Percentiles rank a stretch among this genome's conserved stretches.
Evolutionary conservation across 352 stramenopile species (phyloP).

Genomic region (Phytophthora multivora): DNA sequence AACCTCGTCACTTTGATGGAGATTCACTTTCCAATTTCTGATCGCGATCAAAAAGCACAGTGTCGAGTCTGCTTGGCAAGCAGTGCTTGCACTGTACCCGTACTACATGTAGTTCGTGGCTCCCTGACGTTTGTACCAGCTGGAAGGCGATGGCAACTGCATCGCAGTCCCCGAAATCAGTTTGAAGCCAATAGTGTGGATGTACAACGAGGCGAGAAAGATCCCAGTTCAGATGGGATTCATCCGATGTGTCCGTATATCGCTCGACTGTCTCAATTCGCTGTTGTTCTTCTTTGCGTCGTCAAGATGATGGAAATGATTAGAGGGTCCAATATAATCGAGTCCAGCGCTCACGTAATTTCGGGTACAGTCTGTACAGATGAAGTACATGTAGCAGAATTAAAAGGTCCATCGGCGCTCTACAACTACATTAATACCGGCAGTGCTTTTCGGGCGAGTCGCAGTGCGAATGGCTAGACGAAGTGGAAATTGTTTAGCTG

Average conservation of each 20-base stretch:
- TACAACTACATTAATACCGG: too few relatives aligned
- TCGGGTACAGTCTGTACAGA: neutral
- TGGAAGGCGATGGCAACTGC: neutral
- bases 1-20: too few relatives aligned
- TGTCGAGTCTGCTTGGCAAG: neutral
- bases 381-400: too few relatives aligned
- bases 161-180: slow-evolving; percentile 25
- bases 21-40: too few relatives aligned
- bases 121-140: neutral
- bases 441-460: neutral
- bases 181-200: neutral
- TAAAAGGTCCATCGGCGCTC: neutral
- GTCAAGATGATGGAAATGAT: neutral
- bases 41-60: too few relatives aligned
- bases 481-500: neutral
- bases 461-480: neutral
- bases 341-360: neutral
- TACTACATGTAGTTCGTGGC: neutral
- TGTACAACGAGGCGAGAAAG: slow-evolving; percentile 12
- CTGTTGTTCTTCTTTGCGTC: neutral
- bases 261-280: slow-evolving; percentile 18
- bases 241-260: slow-evolving; percentile 27
- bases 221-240: slow-evolving; percentile 28
- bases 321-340: slow-evolving; percentile 9
- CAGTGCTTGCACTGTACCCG: too few relatives aligned